Base-by-base conservation (phyloP, 345 rosid species). In the Cardamine chenopodiifolia region DNA sequence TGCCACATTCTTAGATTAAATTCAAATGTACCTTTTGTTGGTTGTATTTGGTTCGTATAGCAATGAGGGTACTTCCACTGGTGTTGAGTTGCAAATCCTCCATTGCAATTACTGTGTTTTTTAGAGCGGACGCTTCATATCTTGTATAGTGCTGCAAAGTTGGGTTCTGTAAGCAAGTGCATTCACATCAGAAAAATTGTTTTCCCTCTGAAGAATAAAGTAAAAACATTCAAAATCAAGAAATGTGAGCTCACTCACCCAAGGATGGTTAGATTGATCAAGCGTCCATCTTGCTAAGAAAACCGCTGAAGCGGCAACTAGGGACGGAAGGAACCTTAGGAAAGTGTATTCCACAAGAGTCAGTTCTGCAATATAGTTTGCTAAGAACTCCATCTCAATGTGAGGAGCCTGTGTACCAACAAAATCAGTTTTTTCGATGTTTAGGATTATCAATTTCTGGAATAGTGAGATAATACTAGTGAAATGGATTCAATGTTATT, bases 201-300 rank as follows among this genome's bases (percentile, higher is more conserved):
- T 28, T 44, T 31, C 66, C 3, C 3, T 55, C 50, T 2, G 2
- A 63, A 49, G 39, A 11, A 22, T 10, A 32, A 18, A 47, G 44
- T 7, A 9, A 49, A 44, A 7, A 17, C 55, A 44, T 47, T 22
- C 14, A 44, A 28, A 42, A 14, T 5, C 6, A 39, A 71, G 61
- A 31, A 25, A 56, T 35, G 59, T 66, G 55, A 53, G 68, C 85
- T 58, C 48, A 90, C 96, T 61, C 66, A 93, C 98, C 98, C 98
- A 93, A 7, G 98, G 98, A 79, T 90, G 79, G 62, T 71, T 88
- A 49, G 88, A 82, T 56, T 86, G 98, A 59, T 82, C 60, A 15
- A 93, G 90, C 1, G 90, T 89, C 96, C 97, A 90, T 78, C 83
- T 80, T 65, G 97, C 97, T 12, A 93, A 85, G 70, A 90, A 86